Evolutionary conservation across 768 basidiomycete genomes (phyloP).

Genomic region (Phaffia australis): DNA sequence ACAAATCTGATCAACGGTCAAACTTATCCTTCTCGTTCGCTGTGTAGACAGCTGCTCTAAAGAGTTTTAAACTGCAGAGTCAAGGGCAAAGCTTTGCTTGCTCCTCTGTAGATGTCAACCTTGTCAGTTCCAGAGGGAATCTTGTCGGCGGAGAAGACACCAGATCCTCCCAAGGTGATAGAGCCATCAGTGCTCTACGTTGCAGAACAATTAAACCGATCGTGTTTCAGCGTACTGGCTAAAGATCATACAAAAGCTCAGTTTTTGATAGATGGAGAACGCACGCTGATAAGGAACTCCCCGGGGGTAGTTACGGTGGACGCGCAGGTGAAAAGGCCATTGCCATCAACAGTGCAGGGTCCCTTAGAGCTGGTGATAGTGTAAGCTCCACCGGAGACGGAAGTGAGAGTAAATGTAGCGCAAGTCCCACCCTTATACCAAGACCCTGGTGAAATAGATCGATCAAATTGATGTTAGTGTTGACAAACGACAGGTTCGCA

Average conservation of each 20-base stretch:
- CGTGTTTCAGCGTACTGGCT: not conserved
- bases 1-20: too few species aligned
- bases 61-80: constrained; percentile 17
- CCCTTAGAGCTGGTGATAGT: constrained; percentile 22
- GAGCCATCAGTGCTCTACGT: constrained; percentile 13
- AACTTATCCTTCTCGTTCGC: too few species aligned
- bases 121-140: constrained; percentile 10
- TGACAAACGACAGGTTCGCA: not conserved
- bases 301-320: constrained; percentile 10
- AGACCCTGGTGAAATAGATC: not conserved
- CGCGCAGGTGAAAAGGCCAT: constrained; percentile 12
- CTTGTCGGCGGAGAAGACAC: constrained; percentile 8
- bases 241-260: not conserved
- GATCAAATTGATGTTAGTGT: not conserved
- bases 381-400: constrained; percentile 16
- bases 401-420: constrained; percentile 18
- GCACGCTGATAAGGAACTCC: constrained; percentile 12
- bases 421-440: constrained; percentile 26
- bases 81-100: constrained; percentile 3
- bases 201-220: not conserved
- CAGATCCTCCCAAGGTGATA: constrained; percentile 18
- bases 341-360: constrained; percentile 12
- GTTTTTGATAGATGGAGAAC: not conserved
- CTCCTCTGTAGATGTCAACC: constrained; percentile 13
- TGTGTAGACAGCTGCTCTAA: too few species aligned